phyloP scores from a whole-genome alignment of 441 rosid species.

The Omphalea diandra region DNA sequence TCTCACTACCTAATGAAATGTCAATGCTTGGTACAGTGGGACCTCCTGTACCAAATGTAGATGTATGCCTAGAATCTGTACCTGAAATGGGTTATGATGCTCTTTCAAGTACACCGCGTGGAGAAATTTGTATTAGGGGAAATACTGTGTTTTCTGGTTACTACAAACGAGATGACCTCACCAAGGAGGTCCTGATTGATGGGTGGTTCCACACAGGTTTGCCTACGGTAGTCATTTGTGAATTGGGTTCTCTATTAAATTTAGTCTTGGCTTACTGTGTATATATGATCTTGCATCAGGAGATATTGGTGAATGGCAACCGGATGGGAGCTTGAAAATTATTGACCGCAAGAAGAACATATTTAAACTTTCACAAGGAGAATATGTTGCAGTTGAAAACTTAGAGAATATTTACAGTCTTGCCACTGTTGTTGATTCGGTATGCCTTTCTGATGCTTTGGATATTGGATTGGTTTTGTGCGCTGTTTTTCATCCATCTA shows the following conservation, averaged over 20 bases:
- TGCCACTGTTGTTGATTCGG: slow-evolving; percentile 64
- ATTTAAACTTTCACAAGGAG: slow-evolving; percentile 98
- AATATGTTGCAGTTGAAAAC: slow-evolving; percentile 94
- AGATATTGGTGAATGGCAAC: slow-evolving; percentile 97
- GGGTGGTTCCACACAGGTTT: slow-evolving; percentile 98
- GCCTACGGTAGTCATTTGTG: slow-evolving; percentile 11
- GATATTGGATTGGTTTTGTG: neutral
- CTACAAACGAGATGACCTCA: slow-evolving; percentile 90
- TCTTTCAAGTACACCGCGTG: slow-evolving; percentile 66
- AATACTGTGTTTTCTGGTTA: slow-evolving; percentile 75
- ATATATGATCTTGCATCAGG: slow-evolving; percentile 43
- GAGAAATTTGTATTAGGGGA: slow-evolving; percentile 87
- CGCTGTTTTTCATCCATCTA: neutral
- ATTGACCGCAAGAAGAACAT: slow-evolving; percentile 93
- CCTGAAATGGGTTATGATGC: slow-evolving; percentile 96
- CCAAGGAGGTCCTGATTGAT: slow-evolving; percentile 76
- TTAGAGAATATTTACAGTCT: slow-evolving; percentile 74
- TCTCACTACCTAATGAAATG: slow-evolving; percentile 76
- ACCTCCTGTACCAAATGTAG: slow-evolving; percentile 93
- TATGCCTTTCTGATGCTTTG: slow-evolving; percentile 27
- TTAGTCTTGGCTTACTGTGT: slow-evolving; percentile 16
- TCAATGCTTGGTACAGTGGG: slow-evolving; percentile 94
- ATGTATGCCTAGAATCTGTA: slow-evolving; percentile 80
- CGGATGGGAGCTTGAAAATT: slow-evolving; percentile 90
- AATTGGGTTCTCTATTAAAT: neutral